These are phyloP conservation scores for Hypoxylon sp. DNA, from an alignment of 2,329 filamentous ascomycete species.

Conservation along the genomic window DNA sequence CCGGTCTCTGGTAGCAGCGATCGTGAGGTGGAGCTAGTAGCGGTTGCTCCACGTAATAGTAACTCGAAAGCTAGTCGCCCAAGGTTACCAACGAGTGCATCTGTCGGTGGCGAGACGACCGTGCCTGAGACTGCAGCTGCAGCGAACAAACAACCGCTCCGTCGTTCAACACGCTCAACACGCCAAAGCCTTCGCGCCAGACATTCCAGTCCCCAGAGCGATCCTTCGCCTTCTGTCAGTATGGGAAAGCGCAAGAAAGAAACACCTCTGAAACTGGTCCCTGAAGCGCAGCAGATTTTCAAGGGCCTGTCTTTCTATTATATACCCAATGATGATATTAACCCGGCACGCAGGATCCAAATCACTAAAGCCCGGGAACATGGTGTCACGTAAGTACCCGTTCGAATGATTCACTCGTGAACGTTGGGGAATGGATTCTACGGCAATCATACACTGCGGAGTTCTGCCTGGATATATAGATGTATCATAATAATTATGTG, in stretches of 20 bases:
- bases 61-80: conserved; percentile 10
- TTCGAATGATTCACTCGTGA: neutral
- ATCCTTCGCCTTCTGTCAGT: conserved; percentile 44
- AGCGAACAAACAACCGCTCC: conserved; percentile 24
- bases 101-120: conserved; percentile 18
- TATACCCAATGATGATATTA: conserved; percentile 83
- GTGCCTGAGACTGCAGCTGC: conserved; percentile 44
- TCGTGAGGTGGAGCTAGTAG: conserved; percentile 45
- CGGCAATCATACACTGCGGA: neutral
- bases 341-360: conserved; percentile 75
- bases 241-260: conserved; percentile 65
- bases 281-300: conserved; percentile 72
- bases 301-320: conserved; percentile 78
- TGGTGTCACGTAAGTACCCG: conserved; percentile 69
- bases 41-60: conserved; percentile 40
- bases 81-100: conserved; percentile 8
- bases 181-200: conserved; percentile 21
- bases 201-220: conserved; percentile 44
- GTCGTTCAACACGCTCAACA: conserved; percentile 20
- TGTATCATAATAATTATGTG: neutral
- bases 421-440: neutral
- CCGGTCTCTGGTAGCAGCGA: conserved; percentile 29
- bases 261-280: conserved; percentile 60
- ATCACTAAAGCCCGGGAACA: conserved; percentile 82
- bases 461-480: neutral